Evolutionary conservation across 2,329 filamentous ascomycete genomes (phyloP), one percentile per base, ranked within the genome.

Genomic region (Paracamarosporium sp.): DNA sequence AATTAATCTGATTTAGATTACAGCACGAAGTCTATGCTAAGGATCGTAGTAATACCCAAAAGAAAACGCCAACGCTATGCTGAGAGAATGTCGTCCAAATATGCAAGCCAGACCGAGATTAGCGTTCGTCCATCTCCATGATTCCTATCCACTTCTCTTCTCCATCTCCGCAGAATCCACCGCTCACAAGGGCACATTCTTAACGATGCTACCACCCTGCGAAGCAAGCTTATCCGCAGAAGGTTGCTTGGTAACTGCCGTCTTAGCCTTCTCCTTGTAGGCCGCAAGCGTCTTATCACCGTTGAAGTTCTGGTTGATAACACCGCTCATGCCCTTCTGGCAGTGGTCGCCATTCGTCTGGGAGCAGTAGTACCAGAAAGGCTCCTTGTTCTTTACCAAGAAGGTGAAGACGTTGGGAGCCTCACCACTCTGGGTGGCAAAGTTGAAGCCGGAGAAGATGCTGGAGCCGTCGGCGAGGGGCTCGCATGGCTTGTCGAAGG

Each of bases 291-390:
- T 73, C 56, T 71, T 71, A 2, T 62, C 57, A 2, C 48, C 40
- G 30, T 64, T 53, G 47, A 74, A 71, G 53, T 71, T 63, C 66
- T 71, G 68, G 76, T 93, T 92, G 70, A 92, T 87, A 15, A 91
- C 89, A 79, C 90, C 88, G 53, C 82, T 82, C 88, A 92, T 92
- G 53, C 89, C 89, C 47, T 72, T 80, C 76, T 92, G 85, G 77
- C 91, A 94, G 79, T 94, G 91, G 9, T 66, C 59, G 0, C 65
- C 68, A 63, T 81, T 84, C 33, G 76, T 86, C 77, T 92, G 88
- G 25, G 85, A 85, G 78, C 90, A 93, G 82, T 89, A 93, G 60
- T 90, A 79, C 90, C 91, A 94, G 66, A 93, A 81, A n/a, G 91
- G 90, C 28, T 83, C 87, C 45, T 83, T 86, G 75, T 86, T 81